Conservation (phyloP, 2,329 filamentous ascomycete species). For the Diplodia mutila region DNA sequence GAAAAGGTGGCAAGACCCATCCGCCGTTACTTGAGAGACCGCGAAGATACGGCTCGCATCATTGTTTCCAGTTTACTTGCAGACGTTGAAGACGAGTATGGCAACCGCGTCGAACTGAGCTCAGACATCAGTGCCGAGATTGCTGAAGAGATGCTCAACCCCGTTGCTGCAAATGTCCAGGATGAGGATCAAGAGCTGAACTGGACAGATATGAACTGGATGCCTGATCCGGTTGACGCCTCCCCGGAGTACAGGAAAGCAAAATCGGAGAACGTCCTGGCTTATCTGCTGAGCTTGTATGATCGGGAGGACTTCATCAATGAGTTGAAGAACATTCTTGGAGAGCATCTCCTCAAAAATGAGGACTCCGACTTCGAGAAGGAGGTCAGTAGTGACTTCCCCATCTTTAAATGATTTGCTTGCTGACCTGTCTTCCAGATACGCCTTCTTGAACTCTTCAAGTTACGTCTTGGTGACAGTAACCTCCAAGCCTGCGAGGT, state of each 20-base stretch:
- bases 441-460: constrained; percentile 82
- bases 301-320: constrained; percentile 95
- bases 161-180: constrained; percentile 58
- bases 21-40: constrained; percentile 74
- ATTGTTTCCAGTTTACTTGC: constrained; percentile 75
- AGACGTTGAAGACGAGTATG: constrained; percentile 55
- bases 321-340: constrained; percentile 88
- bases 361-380: constrained; percentile 71
- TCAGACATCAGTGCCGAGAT: constrained; percentile 70
- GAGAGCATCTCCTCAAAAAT: constrained; percentile 71
- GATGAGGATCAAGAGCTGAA: constrained; percentile 68
- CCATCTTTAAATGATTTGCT: neutral
- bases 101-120: constrained; percentile 55
- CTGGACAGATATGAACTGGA: constrained; percentile 92
- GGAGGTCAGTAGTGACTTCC: constrained; percentile 50
- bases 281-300: constrained; percentile 83
- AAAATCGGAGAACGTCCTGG: constrained; percentile 87
- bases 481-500: constrained; percentile 93
- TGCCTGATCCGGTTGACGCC: constrained; percentile 90
- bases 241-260: constrained; percentile 87
- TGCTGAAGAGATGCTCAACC: constrained; percentile 66
- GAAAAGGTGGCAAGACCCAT: constrained; percentile 74
- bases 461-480: constrained; percentile 82
- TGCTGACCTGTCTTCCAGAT: constrained; percentile 37
- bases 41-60: constrained; percentile 77